Evolutionary conservation across 1,284 basidiomycete species (phyloP).

Genomic region (Baeospora myosura): DNA sequence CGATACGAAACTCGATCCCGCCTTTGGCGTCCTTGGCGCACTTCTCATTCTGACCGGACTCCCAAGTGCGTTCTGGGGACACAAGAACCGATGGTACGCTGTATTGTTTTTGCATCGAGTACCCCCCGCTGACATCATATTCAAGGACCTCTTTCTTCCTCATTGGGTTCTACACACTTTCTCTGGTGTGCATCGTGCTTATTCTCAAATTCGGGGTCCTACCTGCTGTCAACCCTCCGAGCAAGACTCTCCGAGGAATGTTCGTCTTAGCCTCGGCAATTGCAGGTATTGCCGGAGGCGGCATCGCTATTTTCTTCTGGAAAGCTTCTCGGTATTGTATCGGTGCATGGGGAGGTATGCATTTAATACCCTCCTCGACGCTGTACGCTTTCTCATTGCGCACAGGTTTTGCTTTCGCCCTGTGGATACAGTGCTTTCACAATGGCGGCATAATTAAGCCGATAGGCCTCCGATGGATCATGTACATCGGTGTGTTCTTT

Average conservation of each 20-base stretch:
- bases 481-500: constrained; percentile 65
- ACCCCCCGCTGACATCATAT: constrained; percentile 13
- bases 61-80: constrained; percentile 84
- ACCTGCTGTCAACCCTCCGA: constrained; percentile 76
- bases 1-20: constrained; percentile 76
- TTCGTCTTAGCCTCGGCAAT: constrained; percentile 81
- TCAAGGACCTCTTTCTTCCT: constrained; percentile 87
- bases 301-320: constrained; percentile 84
- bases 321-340: constrained; percentile 81
- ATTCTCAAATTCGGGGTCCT: constrained; percentile 87
- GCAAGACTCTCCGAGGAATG: constrained; percentile 72
- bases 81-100: constrained; percentile 85
- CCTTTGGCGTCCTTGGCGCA: constrained; percentile 84
- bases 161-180: constrained; percentile 83
- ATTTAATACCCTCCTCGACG: neutral
- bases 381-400: constrained; percentile 4
- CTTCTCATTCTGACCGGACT: constrained; percentile 86
- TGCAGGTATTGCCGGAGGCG: constrained; percentile 79
- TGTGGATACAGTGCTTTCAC: constrained; percentile 83
- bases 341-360: constrained; percentile 68
- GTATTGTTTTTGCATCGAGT: constrained; percentile 14
- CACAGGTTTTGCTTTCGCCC: constrained; percentile 66
- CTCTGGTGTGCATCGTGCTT: constrained; percentile 80
- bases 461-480: constrained; percentile 78
- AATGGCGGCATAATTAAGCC: constrained; percentile 75